A percentile compares a stretch with the other conserved stretches of the same genome.
phyloP scores from a whole-genome alignment of 179 eudicot species.

The Corrigiola litoralis region DNA sequence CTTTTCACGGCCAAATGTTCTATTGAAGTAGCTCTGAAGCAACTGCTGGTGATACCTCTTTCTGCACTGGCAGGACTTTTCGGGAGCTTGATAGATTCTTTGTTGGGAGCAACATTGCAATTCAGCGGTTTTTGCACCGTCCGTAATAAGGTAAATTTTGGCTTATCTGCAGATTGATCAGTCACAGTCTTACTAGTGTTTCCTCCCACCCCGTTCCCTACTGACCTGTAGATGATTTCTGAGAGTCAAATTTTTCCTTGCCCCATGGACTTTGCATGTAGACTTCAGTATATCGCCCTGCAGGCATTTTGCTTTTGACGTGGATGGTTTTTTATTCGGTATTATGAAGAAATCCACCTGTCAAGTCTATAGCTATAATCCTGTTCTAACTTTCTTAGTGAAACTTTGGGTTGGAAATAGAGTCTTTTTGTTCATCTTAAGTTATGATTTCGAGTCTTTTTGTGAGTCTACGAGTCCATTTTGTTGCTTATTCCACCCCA shows the following conservation, averaged over 20 bases:
- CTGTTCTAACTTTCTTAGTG: no score
- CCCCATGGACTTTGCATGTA: background rate
- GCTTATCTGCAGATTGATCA: background rate
- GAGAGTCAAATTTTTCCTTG: background rate
- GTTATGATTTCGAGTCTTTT: no score
- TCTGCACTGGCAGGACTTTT: slow-evolving; percentile 73
- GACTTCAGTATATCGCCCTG: background rate
- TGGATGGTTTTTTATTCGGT: no score
- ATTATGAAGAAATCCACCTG: no score
- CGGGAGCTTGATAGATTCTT: slow-evolving; percentile 84
- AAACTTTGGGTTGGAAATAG: no score
- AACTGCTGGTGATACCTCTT: slow-evolving; percentile 71
- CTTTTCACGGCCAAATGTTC: slow-evolving; percentile 59
- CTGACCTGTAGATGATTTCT: background rate
- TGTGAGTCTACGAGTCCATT: no score
- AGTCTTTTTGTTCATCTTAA: no score
- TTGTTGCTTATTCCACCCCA: no score
- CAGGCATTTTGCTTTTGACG: no score
- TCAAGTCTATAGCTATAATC: no score
- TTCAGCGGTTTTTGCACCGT: slow-evolving; percentile 76
- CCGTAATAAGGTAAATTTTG: slow-evolving; percentile 64
- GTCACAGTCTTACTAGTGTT: background rate
- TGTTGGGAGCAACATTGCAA: slow-evolving; percentile 89
- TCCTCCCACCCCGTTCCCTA: background rate
- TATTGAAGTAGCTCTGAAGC: slow-evolving; percentile 56